phyloP scores from a whole-genome alignment of 2,329 filamentous ascomycete species.

The Mycosphaerella sp. region DNA sequence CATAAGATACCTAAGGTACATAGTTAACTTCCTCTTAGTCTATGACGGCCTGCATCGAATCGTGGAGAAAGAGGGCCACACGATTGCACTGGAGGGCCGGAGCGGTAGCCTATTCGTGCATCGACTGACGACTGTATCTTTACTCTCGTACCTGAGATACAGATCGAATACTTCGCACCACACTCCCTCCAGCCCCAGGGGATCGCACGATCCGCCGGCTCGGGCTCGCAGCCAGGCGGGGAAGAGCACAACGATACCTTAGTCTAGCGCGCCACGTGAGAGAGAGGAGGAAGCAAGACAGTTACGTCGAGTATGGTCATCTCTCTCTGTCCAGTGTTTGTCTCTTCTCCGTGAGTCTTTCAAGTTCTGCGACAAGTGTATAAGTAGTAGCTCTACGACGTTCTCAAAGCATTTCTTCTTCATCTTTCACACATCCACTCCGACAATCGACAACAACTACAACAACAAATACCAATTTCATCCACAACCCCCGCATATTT shows the following conservation, averaged over 20 bases:
- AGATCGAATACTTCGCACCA: no score
- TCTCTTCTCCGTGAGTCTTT: no score
- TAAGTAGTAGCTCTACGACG: constrained; percentile 6
- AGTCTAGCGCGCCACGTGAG: no score
- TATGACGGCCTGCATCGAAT: not conserved
- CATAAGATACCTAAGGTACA: no score
- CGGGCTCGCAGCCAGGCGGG: no score
- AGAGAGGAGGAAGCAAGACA: not conserved
- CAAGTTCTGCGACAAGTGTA: not conserved
- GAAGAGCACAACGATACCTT: no score
- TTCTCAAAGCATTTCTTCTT: constrained; percentile 3
- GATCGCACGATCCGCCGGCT: not conserved
- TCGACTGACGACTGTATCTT: no score
- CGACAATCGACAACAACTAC: not conserved
- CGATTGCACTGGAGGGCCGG: not conserved
- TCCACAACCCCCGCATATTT: constrained; percentile 1
- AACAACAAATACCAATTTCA: constrained; percentile 7
- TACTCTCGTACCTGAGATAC: not conserved
- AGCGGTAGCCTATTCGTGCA: constrained; percentile 5
- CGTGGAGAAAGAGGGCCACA: constrained; percentile 2
- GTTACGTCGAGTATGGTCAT: constrained; percentile 10
- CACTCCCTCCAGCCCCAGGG: no score
- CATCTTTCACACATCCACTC: constrained; percentile 8
- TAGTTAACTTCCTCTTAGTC: no score
- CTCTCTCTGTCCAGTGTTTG: not conserved